Conservation (phyloP, 345 rosid genomes). For the Populus davidiana region DNA sequence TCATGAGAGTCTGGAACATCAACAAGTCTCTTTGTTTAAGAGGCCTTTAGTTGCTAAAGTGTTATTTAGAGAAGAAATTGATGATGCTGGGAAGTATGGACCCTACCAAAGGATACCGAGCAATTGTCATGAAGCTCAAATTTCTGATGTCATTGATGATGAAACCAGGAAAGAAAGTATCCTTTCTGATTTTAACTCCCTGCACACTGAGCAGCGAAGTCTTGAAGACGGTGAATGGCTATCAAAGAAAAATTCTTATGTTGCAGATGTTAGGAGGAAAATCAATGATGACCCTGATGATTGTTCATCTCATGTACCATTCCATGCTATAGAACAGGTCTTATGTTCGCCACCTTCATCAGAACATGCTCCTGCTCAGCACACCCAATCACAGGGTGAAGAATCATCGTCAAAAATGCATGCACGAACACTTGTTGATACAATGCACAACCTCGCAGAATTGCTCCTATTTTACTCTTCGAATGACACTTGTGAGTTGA, state of each 20-base stretch:
- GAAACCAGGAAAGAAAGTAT: constrained; percentile 19
- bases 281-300: constrained; percentile 28
- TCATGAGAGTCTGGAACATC: constrained; percentile 12
- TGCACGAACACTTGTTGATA: constrained; percentile 39
- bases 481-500: constrained; percentile 45
- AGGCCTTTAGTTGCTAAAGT: constrained; percentile 13
- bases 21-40: constrained; percentile 20
- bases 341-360: constrained; percentile 40
- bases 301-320: constrained; percentile 39
- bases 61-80: constrained; percentile 22
- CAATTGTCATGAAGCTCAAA: constrained; percentile 18
- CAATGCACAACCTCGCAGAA: constrained; percentile 69
- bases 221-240: constrained; percentile 21
- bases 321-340: constrained; percentile 31
- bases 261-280: constrained; percentile 28
- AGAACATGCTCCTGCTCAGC: constrained; percentile 27
- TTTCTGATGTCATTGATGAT: constrained; percentile 25
- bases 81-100: constrained; percentile 20
- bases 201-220: constrained; percentile 23
- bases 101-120: constrained; percentile 12
- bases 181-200: constrained; percentile 23
- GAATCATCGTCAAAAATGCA: constrained; percentile 28
- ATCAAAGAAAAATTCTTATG: constrained; percentile 21
- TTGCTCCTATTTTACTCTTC: constrained; percentile 61
- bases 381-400: constrained; percentile 18